These are phyloP conservation scores for Alternaria triticimaculans DNA, from an alignment of 2,329 filamentous ascomycete species.

Conservation along the genomic window DNA sequence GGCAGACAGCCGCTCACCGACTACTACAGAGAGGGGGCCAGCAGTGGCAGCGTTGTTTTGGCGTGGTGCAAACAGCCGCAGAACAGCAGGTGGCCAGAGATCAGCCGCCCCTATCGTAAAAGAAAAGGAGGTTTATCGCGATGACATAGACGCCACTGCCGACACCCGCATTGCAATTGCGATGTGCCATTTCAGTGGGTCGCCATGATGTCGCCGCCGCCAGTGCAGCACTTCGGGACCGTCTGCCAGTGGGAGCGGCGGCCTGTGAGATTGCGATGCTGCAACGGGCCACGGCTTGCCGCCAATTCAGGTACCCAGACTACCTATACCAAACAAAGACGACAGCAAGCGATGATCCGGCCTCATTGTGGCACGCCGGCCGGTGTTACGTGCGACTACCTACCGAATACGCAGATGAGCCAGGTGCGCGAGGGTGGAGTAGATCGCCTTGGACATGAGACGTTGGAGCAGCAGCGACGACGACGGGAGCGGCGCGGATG, in stretches of 20 bases:
- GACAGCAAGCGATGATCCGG: slow-evolving; percentile 7
- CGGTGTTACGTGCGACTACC: slow-evolving; percentile 2
- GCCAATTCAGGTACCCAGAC: slow-evolving; percentile 3
- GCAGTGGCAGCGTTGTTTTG: not conserved
- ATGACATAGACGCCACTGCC: slow-evolving; percentile 6
- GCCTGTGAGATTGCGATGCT: slow-evolving; percentile 10
- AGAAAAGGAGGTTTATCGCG: not conserved
- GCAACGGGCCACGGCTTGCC: slow-evolving; percentile 3
- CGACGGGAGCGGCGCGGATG: slow-evolving; percentile 7
- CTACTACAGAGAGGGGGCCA: not conserved
- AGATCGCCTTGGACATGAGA: not conserved
- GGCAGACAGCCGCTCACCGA: slow-evolving; percentile 2
- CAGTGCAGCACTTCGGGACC: not conserved
- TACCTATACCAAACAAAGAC: not conserved
- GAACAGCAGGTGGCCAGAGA: not conserved
- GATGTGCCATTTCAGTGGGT: slow-evolving; percentile 8
- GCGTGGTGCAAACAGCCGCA: not conserved
- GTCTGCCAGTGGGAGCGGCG: not conserved
- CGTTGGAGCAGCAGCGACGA: not conserved
- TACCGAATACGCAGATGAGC: slow-evolving; percentile 4
- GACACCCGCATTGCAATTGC: slow-evolving; percentile 9
- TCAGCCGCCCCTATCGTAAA: not conserved
- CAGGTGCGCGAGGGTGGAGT: slow-evolving; percentile 9
- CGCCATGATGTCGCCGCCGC: slow-evolving; percentile 1
- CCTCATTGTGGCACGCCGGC: slow-evolving; percentile 8